Evolutionary conservation across 1,139 yeast genomes (phyloP), one percentile per base, ranked within the genome.

Genomic region (Debaryomycetaceae sp.): DNA sequence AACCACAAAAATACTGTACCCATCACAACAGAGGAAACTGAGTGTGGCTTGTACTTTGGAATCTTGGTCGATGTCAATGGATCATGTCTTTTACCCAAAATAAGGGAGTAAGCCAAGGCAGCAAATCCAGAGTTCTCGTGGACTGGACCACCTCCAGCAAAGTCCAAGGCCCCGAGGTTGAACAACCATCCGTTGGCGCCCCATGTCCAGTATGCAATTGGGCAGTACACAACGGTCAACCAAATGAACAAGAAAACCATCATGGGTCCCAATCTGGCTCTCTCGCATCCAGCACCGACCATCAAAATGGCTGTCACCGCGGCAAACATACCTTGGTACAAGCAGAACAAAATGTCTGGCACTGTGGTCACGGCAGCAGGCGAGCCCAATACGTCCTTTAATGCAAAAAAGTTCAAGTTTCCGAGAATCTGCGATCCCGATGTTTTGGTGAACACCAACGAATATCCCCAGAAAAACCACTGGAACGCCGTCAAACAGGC

Each of bases 61-160:
- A 87, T 77, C 55, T 81, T 81, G 45, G 81, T 80, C 41, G 71
- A 68, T 34, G 95, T 79, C 49, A 83, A 71, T 34, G 91, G 91
- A 61, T 88, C 96, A 59, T 83, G 81, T 75, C 99, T 87, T 74
- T 85, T 88, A 68, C 99, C 99, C 60, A 93, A 79, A 52, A 88
- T 72, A 46, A 91, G 75, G 35, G 99, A 95, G 63, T 91, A 91
- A 45, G 97, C 95, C 51, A 93, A 76, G 37, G 97, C 98, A 59
- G 96, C 95, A 56, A 86, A 87, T 54, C 99, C 99, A 36, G 97
- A 87, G 57, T 89, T 75, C 72, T 88, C 89, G 70, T 93, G 99
- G 48, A 93, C 98, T 51, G 98, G 97, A 50, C 97, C 97, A 61
- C 98, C 97, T 58, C 99, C 99, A 35, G 98, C 98, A 63, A 88